phyloP scores from a whole-genome alignment of 2,329 filamentous ascomycete species.

The Pseudogymnoascus sp. region DNA sequence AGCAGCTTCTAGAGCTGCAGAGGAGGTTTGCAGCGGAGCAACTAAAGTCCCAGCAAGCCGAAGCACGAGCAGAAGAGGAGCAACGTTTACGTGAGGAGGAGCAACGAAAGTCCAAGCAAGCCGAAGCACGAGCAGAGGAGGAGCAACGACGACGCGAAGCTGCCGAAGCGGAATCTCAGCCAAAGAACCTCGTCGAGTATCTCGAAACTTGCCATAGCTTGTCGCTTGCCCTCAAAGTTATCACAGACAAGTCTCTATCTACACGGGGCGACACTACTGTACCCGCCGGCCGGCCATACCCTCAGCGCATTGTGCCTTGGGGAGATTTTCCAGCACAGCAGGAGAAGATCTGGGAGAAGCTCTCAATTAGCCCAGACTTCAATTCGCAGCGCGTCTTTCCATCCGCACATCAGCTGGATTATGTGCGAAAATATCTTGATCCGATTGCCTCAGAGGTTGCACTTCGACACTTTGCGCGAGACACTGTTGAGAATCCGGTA shows the following conservation, averaged over 20 bases:
- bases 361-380: constrained; percentile 22
- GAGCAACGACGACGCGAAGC: constrained; percentile 16
- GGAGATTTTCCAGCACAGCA: constrained; percentile 28
- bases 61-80: constrained; percentile 26
- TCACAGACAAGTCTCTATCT: constrained; percentile 27
- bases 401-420: constrained; percentile 30
- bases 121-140: constrained; percentile 13
- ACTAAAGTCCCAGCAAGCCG: constrained; percentile 17
- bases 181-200: constrained; percentile 19
- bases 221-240: constrained; percentile 25
- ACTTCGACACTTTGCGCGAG: constrained; percentile 30
- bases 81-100: constrained; percentile 16
- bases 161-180: neutral
- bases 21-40: neutral
- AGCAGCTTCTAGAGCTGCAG: neutral
- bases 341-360: constrained; percentile 27
- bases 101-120: constrained; percentile 9
- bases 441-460: constrained; percentile 32
- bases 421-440: constrained; percentile 24
- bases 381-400: constrained; percentile 26
- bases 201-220: constrained; percentile 31
- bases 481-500: constrained; percentile 33
- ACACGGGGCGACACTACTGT: constrained; percentile 31
- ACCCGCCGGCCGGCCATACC: constrained; percentile 29
- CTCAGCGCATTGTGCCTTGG: constrained; percentile 33